phyloP scores from a whole-genome alignment of 148 eudicot species.

The Spergularia bocconei region DNA sequence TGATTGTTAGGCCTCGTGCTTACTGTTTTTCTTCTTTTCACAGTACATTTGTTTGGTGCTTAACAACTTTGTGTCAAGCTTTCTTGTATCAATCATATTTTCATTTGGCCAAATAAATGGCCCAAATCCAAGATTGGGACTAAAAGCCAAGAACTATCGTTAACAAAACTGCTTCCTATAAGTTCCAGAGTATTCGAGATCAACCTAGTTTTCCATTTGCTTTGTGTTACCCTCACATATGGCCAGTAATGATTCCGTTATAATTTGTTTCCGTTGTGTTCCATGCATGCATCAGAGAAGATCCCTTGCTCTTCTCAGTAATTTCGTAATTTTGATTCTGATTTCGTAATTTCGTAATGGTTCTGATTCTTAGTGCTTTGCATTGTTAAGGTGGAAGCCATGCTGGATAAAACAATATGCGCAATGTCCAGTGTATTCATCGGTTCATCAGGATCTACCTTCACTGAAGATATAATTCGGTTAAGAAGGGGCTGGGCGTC shows the following conservation, averaged over 20 bases:
- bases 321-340: background rate
- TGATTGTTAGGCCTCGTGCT: too few relatives aligned
- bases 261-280: background rate
- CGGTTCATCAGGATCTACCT: constrained; percentile 94
- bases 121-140: too few relatives aligned
- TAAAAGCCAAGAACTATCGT: too few relatives aligned
- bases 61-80: too few relatives aligned
- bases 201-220: background rate
- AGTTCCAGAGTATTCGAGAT: background rate
- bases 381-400: constrained; percentile 83
- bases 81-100: too few relatives aligned
- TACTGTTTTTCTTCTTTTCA: too few relatives aligned
- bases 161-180: background rate
- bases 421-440: constrained; percentile 86
- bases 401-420: constrained; percentile 94
- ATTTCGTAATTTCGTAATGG: background rate
- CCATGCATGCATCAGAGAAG: background rate
- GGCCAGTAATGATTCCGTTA: background rate
- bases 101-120: too few relatives aligned
- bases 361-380: constrained; percentile 17
- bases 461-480: constrained; percentile 93
- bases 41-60: too few relatives aligned
- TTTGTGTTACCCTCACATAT: background rate
- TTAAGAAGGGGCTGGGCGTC: constrained; percentile 89
- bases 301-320: background rate